Evolutionary conservation across 2,329 filamentous ascomycete genomes (phyloP).

Genomic region (Fusarium sp.): DNA sequence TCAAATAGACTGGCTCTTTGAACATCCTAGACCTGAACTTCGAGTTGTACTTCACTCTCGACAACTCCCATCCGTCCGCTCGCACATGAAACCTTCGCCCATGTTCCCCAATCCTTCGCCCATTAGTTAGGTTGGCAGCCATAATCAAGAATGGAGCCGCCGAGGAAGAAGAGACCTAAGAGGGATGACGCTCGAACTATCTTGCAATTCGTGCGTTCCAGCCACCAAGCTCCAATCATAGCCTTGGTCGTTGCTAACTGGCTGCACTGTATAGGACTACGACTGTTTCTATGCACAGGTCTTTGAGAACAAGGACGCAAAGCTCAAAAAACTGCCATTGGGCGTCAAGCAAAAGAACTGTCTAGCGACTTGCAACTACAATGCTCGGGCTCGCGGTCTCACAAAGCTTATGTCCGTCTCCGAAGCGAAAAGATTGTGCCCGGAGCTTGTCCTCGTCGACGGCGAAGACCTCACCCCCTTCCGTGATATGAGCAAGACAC

Average conservation of each 20-base stretch:
- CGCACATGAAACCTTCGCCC: constrained; percentile 23
- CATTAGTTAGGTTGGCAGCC: neutral
- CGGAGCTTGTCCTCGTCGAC: constrained; percentile 84
- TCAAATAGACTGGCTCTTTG: neutral
- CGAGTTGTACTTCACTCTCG: neutral
- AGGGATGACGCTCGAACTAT: constrained; percentile 75
- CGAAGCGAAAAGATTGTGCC: constrained; percentile 83
- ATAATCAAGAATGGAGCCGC: constrained; percentile 45
- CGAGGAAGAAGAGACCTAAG: constrained; percentile 49
- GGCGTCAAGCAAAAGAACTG: constrained; percentile 95
- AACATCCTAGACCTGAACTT: too few relatives aligned
- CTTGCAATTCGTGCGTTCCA: constrained; percentile 79
- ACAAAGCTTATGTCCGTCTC: constrained; percentile 86
- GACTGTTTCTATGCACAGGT: constrained; percentile 97
- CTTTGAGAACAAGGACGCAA: constrained; percentile 82
- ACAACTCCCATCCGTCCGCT: neutral
- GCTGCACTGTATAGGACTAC: constrained; percentile 66
- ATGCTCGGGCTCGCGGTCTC: constrained; percentile 77
- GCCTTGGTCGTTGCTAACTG: constrained; percentile 15
- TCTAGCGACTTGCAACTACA: constrained; percentile 93
- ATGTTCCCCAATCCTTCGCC: constrained; percentile 6
- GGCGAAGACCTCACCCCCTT: constrained; percentile 90
- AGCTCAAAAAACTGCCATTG: constrained; percentile 76
- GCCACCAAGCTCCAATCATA: neutral
- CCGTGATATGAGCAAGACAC: constrained; percentile 83